A percentile compares a stretch with the other conserved stretches of the same genome.
These are phyloP conservation scores for Plantago rigida DNA, from an alignment of 305 asterid genomes.

Conservation along the genomic window DNA sequence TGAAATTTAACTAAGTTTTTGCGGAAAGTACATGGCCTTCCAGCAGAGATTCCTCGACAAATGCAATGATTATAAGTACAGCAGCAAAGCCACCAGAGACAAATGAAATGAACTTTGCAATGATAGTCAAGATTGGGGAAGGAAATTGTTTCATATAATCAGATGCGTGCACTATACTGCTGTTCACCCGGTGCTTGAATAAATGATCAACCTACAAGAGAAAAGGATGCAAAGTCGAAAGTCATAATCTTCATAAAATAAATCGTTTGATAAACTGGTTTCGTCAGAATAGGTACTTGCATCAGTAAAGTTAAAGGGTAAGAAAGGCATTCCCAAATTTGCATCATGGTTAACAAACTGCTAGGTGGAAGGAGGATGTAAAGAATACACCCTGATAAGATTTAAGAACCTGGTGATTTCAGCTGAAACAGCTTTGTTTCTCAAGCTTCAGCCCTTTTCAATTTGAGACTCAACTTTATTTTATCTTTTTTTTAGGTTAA, in stretches of 20 bases:
- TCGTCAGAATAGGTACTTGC: background rate
- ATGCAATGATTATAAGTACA: conserved; percentile 84
- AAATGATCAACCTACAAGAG: conserved; percentile 75
- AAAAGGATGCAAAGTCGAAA: conserved; percentile 9
- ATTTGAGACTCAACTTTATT: too few species aligned
- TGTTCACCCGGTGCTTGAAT: conserved; percentile 83
- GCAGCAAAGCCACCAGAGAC: conserved; percentile 99
- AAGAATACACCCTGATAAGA: too few species aligned
- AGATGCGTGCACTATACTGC: conserved; percentile 66
- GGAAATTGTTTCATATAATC: conserved; percentile 86
- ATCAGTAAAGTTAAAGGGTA: background rate
- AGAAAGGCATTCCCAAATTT: background rate
- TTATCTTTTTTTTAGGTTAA: too few species aligned
- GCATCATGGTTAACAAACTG: too few species aligned
- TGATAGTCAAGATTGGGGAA: conserved; percentile 68
- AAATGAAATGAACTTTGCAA: conserved; percentile 88
- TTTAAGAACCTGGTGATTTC: too few species aligned
- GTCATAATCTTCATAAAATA: background rate
- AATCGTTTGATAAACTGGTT: conserved; percentile 1
- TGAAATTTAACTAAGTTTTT: conserved; percentile 3
- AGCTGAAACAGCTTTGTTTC: too few species aligned
- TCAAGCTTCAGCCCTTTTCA: too few species aligned
- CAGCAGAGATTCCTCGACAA: conserved; percentile 85
- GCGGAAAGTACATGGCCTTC: conserved; percentile 85
- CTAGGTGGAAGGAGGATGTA: too few species aligned